A percentile compares a stretch with the other conserved stretches of the same genome.
Conservation (phyloP, 306 rosid genomes). For the Luffa aegyptiaca region DNA sequence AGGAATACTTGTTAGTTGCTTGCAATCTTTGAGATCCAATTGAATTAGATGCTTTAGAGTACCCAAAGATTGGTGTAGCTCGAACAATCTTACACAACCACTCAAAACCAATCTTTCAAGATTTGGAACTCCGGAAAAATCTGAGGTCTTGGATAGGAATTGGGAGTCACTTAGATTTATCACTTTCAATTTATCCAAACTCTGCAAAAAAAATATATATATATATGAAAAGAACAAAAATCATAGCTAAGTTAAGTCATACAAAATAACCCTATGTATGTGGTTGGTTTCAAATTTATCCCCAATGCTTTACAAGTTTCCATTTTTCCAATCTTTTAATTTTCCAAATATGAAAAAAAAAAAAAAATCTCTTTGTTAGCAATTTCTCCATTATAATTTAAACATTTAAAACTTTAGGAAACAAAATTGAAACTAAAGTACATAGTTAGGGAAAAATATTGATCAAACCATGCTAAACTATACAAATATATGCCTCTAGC, state of each 20-base stretch:
- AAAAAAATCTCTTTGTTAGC: no score
- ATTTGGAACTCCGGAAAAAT: background rate
- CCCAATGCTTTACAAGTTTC: background rate
- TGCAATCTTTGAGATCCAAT: conserved; percentile 6
- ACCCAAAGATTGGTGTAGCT: background rate
- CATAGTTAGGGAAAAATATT: no score
- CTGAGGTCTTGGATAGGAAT: background rate
- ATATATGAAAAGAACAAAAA: background rate
- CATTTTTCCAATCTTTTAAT: no score
- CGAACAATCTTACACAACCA: background rate
- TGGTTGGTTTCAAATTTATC: background rate
- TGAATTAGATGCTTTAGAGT: background rate
- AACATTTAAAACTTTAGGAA: no score
- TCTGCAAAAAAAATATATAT: background rate
- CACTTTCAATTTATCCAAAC: background rate
- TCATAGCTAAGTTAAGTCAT: background rate
- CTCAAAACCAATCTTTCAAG: conserved; percentile 7
- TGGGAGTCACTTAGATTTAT: conserved; percentile 1
- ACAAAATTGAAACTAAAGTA: no score
- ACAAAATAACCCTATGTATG: background rate
- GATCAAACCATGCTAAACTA: background rate
- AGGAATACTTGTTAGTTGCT: background rate
- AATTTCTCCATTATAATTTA: no score
- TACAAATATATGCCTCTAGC: background rate
- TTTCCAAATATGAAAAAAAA: no score